Evolutionary conservation across 805 yeast genomes (phyloP), one percentile per base, ranked within the genome.

Genomic region (Nadsonia fulvescens): DNA sequence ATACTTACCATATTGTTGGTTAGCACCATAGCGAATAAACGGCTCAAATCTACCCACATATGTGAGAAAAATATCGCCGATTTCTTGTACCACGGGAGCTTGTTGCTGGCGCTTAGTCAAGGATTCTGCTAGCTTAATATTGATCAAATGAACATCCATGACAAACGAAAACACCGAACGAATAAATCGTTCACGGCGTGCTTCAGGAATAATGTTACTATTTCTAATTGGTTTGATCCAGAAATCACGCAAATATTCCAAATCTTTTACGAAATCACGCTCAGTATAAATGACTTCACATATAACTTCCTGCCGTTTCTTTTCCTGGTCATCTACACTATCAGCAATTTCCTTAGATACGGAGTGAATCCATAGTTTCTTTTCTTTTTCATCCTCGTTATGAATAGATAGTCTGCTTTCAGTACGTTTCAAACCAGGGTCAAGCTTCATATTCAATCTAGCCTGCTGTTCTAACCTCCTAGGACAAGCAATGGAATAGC

Each of bases 401-500:
- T 70, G 73, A 27, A 72, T 53, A 1, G 81, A 72, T 8, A 71
- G 51, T 28, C 70, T 61, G 5, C 74, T 64, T 21, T 73, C 83
- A 8, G 86, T 77, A 25, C 91, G 56, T 32, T 70, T 63, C 38
- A 86, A 58, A 1, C 86, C 91, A 22, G 92, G 89, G 40, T 76
- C 75, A 3, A 89, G 79, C 46, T 78, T 78, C 68, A 79, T 62
- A 40, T 83, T 82, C 27, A 79, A 61, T 32, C 96, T 61, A 4
- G 93, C 93, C 45, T 86, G 96, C 49, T 89, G 96, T 50, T 86
- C 96, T 25, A 89, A 56, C 35, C 96, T 64, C 38, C 94, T 65
- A 9, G 98, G 98, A 53, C 98, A 89, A 8, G 94, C 91, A 38
- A 89, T 83, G 22, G 93, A 77, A 51, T 89, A 89, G 51, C 98